Conservation (phyloP, 306 rosid genomes). For the Ziziphus jujuba region DNA sequence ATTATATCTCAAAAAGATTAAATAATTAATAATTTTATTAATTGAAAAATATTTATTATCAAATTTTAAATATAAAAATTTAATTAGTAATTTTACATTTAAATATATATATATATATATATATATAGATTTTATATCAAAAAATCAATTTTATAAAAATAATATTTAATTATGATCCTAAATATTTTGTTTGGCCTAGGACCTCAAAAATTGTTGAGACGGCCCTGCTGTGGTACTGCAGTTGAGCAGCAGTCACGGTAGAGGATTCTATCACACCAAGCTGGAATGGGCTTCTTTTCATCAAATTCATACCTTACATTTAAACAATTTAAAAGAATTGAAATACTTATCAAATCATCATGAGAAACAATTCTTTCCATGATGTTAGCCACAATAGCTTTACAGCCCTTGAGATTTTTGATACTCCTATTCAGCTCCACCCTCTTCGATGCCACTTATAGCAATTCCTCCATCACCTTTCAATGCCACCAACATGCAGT, state of each 20-base stretch:
- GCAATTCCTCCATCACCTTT: constrained; percentile 23
- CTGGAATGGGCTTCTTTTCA: constrained; percentile 97
- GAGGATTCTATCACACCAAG: constrained; percentile 97
- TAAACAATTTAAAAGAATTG: constrained; percentile 24
- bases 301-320: constrained; percentile 88
- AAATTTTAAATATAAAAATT: too few species aligned
- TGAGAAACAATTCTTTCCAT: background rate
- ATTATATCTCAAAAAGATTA: too few species aligned
- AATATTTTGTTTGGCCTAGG: too few species aligned
- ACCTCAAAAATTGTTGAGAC: too few species aligned
- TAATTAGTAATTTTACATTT: too few species aligned
- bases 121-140: too few species aligned
- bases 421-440: constrained; percentile 7
- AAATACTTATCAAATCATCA: background rate
- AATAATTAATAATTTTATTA: too few species aligned
- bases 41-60: too few species aligned
- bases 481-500: constrained; percentile 7
- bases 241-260: constrained; percentile 83
- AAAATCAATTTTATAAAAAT: too few species aligned
- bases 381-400: constrained; percentile 15
- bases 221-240: too few species aligned
- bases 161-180: too few species aligned
- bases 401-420: constrained; percentile 15
- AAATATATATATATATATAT: too few species aligned
- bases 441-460: constrained; percentile 14